Evolutionary conservation across 352 stramenopile genomes (phyloP).

Genomic region (Phytophthora pluvialis): DNA sequence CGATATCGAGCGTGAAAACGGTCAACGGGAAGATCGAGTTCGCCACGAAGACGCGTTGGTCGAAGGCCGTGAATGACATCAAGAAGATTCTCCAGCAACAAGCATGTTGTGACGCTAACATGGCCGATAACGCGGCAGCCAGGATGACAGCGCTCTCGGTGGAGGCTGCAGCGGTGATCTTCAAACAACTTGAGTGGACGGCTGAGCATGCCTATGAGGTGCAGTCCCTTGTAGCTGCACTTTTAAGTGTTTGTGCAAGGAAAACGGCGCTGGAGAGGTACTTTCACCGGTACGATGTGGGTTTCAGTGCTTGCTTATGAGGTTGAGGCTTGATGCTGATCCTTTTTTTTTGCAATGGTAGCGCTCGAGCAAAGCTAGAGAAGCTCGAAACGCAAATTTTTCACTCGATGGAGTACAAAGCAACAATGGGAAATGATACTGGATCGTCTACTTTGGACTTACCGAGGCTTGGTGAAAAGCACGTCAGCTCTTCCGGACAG

Average conservation of each 20-base stretch:
- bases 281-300: neutral
- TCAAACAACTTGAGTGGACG: conserved; percentile 5
- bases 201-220: neutral
- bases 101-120: neutral
- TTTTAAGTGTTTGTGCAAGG: neutral
- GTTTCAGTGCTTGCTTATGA: neutral
- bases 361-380: neutral
- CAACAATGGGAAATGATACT: neutral
- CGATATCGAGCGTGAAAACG: neutral
- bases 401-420: neutral
- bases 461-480: neutral
- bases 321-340: neutral
- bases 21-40: neutral
- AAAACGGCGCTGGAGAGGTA: neutral
- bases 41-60: neutral
- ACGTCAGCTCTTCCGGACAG: neutral
- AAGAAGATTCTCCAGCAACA: neutral
- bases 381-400: neutral
- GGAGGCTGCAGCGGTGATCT: neutral
- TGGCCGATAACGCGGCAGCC: neutral
- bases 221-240: neutral
- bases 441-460: conserved; percentile 2
- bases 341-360: neutral
- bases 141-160: neutral
- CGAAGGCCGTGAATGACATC: neutral